Conservation (phyloP, 306 rosid species). For the Pueraria montana region DNA sequence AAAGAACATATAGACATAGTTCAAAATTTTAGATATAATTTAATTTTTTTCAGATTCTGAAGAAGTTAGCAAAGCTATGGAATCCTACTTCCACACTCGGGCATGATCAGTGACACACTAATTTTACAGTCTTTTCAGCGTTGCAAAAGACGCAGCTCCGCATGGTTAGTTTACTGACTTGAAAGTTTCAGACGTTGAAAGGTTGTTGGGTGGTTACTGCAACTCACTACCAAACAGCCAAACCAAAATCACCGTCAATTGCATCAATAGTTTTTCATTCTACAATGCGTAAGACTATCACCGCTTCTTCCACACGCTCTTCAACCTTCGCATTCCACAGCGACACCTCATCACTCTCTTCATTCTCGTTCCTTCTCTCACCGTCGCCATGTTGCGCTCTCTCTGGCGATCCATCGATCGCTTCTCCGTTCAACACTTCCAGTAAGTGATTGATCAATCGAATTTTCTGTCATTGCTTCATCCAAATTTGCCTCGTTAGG, state of each 20-base stretch:
- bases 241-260: conserved; percentile 36
- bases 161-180: background rate
- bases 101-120: background rate
- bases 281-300: conserved; percentile 48
- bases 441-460: conserved; percentile 47
- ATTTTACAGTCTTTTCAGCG: background rate
- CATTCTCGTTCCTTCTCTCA: background rate
- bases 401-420: conserved; percentile 89
- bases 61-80: background rate
- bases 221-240: conserved; percentile 57
- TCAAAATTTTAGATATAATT: background rate
- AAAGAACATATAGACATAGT: background rate
- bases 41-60: background rate
- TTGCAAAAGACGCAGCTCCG: background rate
- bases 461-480: background rate
- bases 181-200: conserved; percentile 57
- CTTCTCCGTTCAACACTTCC: conserved; percentile 82
- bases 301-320: conserved; percentile 18
- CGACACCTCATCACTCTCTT: conserved; percentile 11
- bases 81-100: background rate
- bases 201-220: conserved; percentile 56
- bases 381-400: conserved; percentile 68
- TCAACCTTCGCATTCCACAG: conserved; percentile 16
- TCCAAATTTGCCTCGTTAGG: conserved; percentile 18
- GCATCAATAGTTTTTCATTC: conserved; percentile 31